Evolutionary conservation across 2,329 filamentous ascomycete species (phyloP), one percentile per base, ranked within the genome.

Genomic region (Xylaria arbuscula): DNA sequence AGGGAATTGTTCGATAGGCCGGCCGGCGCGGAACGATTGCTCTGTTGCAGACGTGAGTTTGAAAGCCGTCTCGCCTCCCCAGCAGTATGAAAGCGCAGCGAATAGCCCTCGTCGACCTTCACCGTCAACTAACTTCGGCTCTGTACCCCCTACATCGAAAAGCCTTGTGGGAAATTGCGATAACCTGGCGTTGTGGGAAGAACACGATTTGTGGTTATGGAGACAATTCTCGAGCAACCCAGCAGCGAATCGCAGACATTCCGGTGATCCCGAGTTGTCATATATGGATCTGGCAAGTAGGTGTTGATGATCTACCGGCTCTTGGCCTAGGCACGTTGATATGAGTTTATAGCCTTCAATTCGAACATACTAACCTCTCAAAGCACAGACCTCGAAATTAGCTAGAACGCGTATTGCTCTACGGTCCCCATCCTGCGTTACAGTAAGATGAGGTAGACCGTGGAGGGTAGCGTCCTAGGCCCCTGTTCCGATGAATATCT

Each of bases 211-310:
- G 11, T 55, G 51, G 38, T 55, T 55, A 38, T 55, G 19, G 15
- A 55, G 51, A 55, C 51, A 55, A 38, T 55, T 55, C 28, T 55
- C 32, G n/a, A 55, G 51, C n/a, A 38, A 55, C 28, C 15, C 51
- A 38, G 4, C 51, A 36, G 51, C 51, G 4, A 55, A 38, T 55
- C 32, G 51, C 38, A 55, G 11, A 38, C 51, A 55, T 55, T 55
- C 28, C 17, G 28, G 17, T 38, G 51, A 55, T 55, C 32, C 51
- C 11, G 51, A 55, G 34, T 38, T 55, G 51, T 4, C 10, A 11
- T 55, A 55, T 55, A 55, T 38, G 10, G 51, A 55, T 55, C 51
- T 55, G 34, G 51, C 51, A 55, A 55, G 51, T 55, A 55, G 51
- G 2, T 55, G 15, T 55, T 38, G 51, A 38, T 36, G 51, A 38